phyloP scores from a whole-genome alignment of 257 asterid species.

The Solanum neorickii region DNA sequence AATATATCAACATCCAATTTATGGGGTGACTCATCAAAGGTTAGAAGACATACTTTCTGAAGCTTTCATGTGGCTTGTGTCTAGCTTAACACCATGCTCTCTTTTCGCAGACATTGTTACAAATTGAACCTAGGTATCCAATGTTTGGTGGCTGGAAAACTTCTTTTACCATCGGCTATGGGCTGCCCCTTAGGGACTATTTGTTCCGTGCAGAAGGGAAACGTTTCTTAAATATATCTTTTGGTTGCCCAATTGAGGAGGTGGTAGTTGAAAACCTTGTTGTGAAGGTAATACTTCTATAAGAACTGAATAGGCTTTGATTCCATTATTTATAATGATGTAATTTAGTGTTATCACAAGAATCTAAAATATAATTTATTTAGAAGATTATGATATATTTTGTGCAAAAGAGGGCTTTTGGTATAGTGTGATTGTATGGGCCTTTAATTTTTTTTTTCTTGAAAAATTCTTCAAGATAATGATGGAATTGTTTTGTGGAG shows the following conservation, averaged over 20 bases:
- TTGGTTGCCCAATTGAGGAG: conserved; percentile 78
- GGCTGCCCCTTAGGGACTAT: conserved; percentile 86
- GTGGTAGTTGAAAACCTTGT: conserved; percentile 70
- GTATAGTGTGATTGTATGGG: neutral
- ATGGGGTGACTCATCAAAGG: conserved; percentile 70
- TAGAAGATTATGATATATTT: neutral
- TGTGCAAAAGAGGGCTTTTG: neutral
- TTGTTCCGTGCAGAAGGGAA: conserved; percentile 70
- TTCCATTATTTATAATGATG: neutral
- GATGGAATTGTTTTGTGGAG: neutral
- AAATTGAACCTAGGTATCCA: conserved; percentile 94
- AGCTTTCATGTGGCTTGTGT: neutral
- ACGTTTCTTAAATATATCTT: conserved; percentile 62
- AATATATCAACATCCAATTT: conserved; percentile 89
- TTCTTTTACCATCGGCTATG: conserved; percentile 86
- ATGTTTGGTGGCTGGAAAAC: conserved; percentile 99
- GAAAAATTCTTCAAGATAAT: neutral
- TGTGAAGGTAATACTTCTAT: conserved; percentile 55
- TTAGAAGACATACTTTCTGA: conserved; percentile 9
- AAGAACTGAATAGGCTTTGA: neutral
- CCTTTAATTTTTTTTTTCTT: neutral
- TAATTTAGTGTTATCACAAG: neutral
- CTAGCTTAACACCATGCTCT: conserved; percentile 9
- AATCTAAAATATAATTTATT: neutral
- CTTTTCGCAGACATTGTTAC: conserved; percentile 66